Evolutionary conservation across 2,329 filamentous ascomycete species (phyloP), one percentile per base, ranked within the genome.

Genomic region (Fusarium floridanum): DNA sequence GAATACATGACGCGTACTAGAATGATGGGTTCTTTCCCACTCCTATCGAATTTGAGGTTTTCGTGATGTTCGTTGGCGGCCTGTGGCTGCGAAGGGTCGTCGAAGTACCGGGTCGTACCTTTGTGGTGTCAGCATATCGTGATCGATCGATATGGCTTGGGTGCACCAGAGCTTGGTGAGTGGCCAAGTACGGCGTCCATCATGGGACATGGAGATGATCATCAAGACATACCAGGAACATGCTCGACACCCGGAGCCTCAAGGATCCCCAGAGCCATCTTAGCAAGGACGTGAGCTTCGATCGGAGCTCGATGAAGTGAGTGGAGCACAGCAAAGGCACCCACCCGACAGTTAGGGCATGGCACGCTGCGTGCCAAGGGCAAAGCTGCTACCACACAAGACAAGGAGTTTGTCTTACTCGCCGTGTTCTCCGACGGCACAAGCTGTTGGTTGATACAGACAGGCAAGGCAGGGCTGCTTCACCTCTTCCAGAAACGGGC

Each of bases 41-140:
- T 92, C 62, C 83, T 88, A 82, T 95, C 93, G 82, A 91, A 93
- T 83, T 97, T 97, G 76, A 97, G 83, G 69, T 85, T 85, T 16
- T 82, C 78, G 29, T 85, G 81, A 55, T 81, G 83, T 55, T 82
- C 84, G 70, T 77, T 74, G 55, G 83, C 83, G 61, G 81, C 80
- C 76, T 87, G 86, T 16, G 86, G 84, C 77, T 86, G 82, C 17
- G 85, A 83, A 2, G 87, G 86, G 68, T 91, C 88, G 76, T 93
- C 90, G 71, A 91, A 91, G 80, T 93, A 92, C 78, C 88, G 86
- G 17, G 90, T 91, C 41, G 90, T 92, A 75, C 90, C 89, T 91
- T 66, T 29, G 63, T 67, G 65, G 7, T 64, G 67, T 70, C 61
- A 78, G 71, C 62, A 71, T 32, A 56, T 73, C 65, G 43, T n/a